A percentile compares a stretch with the other conserved stretches of the same genome.
Conservation (phyloP, 2,329 filamentous ascomycete species). For the Monilinia vaccinii-corymbosi region DNA sequence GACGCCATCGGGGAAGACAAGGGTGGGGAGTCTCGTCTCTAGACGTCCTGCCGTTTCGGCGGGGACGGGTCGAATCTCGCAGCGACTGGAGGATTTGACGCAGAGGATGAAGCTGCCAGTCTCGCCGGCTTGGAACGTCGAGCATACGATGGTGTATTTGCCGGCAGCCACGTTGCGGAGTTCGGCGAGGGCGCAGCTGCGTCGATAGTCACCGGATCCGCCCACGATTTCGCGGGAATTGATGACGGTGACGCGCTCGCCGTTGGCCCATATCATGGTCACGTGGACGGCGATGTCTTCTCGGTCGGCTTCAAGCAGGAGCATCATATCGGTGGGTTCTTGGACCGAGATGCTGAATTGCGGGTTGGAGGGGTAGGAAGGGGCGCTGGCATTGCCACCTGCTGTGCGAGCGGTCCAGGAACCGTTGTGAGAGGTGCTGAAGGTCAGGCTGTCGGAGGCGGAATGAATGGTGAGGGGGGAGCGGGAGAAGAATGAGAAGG, state of each 20-base stretch:
- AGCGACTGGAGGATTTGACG: conserved; percentile 54
- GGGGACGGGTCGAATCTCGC: conserved; percentile 51
- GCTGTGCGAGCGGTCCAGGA: conserved; percentile 73
- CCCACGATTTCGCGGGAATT: conserved; percentile 68
- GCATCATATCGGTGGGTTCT: conserved; percentile 50
- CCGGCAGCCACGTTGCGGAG: conserved; percentile 53
- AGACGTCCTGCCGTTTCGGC: conserved; percentile 69
- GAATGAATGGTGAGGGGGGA: conserved; percentile 49
- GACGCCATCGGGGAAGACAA: conserved; percentile 39
- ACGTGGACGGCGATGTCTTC: conserved; percentile 70
- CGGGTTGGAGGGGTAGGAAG: conserved; percentile 76
- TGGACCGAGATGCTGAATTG: conserved; percentile 64
- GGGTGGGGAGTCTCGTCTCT: conserved; percentile 46
- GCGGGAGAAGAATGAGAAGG: conserved; percentile 72
- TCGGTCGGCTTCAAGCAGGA: conserved; percentile 62
- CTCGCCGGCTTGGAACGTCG: conserved; percentile 79
- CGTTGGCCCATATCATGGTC: conserved; percentile 70
- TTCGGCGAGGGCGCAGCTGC: conserved; percentile 65
- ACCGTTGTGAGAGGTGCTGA: conserved; percentile 47
- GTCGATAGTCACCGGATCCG: conserved; percentile 82
- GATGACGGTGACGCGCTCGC: conserved; percentile 61
- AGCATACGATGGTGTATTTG: conserved; percentile 79
- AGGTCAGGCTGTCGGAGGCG: conserved; percentile 35
- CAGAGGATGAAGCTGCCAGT: conserved; percentile 64
- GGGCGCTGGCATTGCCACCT: conserved; percentile 71